Evolutionary conservation across 139 green algal species (phyloP).

Genomic region (Zygnema cylindricum): DNA sequence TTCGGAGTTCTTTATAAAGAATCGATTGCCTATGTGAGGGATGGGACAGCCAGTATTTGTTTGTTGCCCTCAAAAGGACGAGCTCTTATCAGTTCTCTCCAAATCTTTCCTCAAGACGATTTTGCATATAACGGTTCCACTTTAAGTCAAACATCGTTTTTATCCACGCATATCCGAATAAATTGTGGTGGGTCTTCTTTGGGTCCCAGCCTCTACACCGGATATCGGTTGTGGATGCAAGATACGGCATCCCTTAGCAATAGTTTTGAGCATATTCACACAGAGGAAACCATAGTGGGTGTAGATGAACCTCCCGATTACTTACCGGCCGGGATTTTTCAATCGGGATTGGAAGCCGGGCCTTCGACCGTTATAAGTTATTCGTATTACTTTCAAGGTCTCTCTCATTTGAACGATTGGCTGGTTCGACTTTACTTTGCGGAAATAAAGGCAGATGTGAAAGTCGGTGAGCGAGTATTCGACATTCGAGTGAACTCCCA

Average conservation of each 20-base stretch:
- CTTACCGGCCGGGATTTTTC: slow-evolving; percentile 20
- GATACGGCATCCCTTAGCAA: background rate
- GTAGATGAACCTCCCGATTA: slow-evolving; percentile 10
- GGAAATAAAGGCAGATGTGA: slow-evolving; percentile 16
- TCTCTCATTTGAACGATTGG: slow-evolving; percentile 21
- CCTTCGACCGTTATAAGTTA: background rate
- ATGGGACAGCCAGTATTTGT: slow-evolving; percentile 21
- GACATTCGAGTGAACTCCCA: slow-evolving; percentile 19
- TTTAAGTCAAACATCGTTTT: slow-evolving; percentile 1
- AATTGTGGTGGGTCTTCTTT: slow-evolving; percentile 22
- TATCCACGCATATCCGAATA: slow-evolving; percentile 17
- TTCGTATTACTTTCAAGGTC: background rate
- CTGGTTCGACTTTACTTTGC: slow-evolving; percentile 39
- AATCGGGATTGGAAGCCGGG: slow-evolving; percentile 15
- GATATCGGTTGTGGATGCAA: slow-evolving; percentile 27
- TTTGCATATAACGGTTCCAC: slow-evolving; percentile 11
- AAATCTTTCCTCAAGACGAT: slow-evolving; percentile 19
- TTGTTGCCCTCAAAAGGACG: background rate
- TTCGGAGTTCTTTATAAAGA: slow-evolving; percentile 17
- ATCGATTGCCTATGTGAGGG: background rate
- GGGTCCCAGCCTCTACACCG: slow-evolving; percentile 13
- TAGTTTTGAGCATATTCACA: background rate
- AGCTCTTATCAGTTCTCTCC: slow-evolving; percentile 30
- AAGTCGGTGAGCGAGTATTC: slow-evolving; percentile 39
- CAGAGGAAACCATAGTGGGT: background rate